Evolutionary conservation across 2,329 filamentous ascomycete genomes (phyloP).

Genomic region (Cytospora leucostoma): DNA sequence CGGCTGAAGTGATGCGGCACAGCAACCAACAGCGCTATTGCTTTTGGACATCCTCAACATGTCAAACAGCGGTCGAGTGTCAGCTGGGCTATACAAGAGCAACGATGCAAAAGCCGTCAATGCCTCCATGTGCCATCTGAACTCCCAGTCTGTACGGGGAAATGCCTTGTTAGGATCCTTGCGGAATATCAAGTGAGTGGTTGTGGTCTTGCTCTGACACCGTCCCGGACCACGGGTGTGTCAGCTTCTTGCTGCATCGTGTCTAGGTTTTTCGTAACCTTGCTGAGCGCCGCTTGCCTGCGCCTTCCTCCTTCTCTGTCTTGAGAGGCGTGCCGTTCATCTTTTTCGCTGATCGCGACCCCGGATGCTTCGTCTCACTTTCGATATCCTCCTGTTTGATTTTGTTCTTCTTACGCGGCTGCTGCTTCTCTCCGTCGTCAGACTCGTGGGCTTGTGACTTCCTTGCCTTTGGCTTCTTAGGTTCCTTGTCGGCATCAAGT

Average conservation of each 20-base stretch:
- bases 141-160: no score
- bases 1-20: no score
- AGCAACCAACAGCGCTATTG: no score
- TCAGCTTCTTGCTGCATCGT: neutral
- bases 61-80: constrained; percentile 38
- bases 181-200: neutral
- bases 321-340: constrained; percentile 21
- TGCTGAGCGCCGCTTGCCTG: constrained; percentile 35
- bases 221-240: no score
- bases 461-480: constrained; percentile 24
- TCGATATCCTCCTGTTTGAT: constrained; percentile 34
- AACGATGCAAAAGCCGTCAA: constrained; percentile 36
- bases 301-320: constrained; percentile 9
- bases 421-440: constrained; percentile 33
- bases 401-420: constrained; percentile 32
- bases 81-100: constrained; percentile 36
- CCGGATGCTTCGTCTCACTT: constrained; percentile 10
- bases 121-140: neutral
- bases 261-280: constrained; percentile 30
- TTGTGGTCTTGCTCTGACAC: no score
- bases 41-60: constrained; percentile 29
- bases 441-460: constrained; percentile 32
- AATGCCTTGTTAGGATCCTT: neutral
- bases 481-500: constrained; percentile 33
- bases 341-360: constrained; percentile 17